Evolutionary conservation across 2,329 filamentous ascomycete genomes (phyloP).

Genomic region (Malbranchea cinnamomea): DNA sequence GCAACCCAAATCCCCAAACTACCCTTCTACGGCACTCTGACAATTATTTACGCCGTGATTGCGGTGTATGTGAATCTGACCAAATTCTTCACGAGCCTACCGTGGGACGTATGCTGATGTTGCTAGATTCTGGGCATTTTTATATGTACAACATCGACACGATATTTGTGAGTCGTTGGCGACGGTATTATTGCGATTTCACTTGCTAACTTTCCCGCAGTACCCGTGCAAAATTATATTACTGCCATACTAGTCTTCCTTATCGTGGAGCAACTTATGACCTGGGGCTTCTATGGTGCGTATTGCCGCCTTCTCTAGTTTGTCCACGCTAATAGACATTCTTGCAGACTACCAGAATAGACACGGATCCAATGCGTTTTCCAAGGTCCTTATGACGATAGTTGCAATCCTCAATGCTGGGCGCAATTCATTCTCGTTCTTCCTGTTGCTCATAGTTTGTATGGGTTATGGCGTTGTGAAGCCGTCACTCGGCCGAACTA

Average conservation of each 20-base stretch:
- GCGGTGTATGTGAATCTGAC: slow-evolving; percentile 46
- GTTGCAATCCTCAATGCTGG: slow-evolving; percentile 90
- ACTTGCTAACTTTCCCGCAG: slow-evolving; percentile 31
- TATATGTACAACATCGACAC: slow-evolving; percentile 85
- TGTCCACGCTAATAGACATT: slow-evolving; percentile 19
- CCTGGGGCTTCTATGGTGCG: slow-evolving; percentile 89
- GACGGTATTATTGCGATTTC: not conserved
- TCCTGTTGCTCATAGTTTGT: slow-evolving; percentile 91
- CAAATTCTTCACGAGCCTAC: not conserved
- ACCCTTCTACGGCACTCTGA: slow-evolving; percentile 89
- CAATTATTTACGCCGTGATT: slow-evolving; percentile 82
- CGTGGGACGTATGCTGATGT: not conserved
- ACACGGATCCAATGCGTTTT: slow-evolving; percentile 66
- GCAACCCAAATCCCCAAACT: slow-evolving; percentile 93
- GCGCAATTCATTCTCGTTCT: slow-evolving; percentile 96
- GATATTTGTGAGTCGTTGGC: slow-evolving; percentile 55
- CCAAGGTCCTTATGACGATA: slow-evolving; percentile 74
- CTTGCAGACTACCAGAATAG: slow-evolving; percentile 72
- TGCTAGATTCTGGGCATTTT: slow-evolving; percentile 69
- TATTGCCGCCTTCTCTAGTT: not conserved
- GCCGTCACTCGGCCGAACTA: slow-evolving; percentile 75
- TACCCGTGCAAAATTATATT: slow-evolving; percentile 97
- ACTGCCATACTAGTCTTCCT: slow-evolving; percentile 92
- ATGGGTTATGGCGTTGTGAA: slow-evolving; percentile 99
- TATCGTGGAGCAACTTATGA: slow-evolving; percentile 92